Base-by-base conservation (phyloP, 441 rosid genomes). In the Erodium texanum region DNA sequence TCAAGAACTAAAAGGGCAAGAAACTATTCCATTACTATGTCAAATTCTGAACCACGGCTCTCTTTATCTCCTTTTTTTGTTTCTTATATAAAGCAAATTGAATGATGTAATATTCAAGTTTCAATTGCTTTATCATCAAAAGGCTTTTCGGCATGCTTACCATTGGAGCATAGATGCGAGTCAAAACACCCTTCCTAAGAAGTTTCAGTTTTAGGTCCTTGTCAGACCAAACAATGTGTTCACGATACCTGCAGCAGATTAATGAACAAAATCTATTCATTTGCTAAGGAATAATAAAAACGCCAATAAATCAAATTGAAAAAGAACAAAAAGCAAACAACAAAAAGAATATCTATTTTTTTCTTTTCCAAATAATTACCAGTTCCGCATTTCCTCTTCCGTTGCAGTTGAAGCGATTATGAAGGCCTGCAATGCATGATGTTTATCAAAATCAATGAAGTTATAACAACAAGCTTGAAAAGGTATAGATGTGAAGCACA, bases 391-490 rank as follows among this genome's bases (percentile, higher is more conserved):
- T 80, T 87, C 93, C 64, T 85, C 89, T 63, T 82, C 83, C 9
- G 88, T 87, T 74, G 82, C 83, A 54, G 90, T 87, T 27, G 93
- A 87, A 66, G 93, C 93, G 58, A 87, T 85, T 68, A 87, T 83
- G 74, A 87, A 87, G 54, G 93, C 93, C 93, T 85, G 82, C 78
- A 79, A 4, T 27, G 29, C 29, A 27, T 27, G 29, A 27, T 27
- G 29, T 27, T 27, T 27, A 27, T 4, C 4, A 27, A 27, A 4
- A 78, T 23, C 67, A 62, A 52, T 16, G 65, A 65, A 68, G 48
- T 52, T 32, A n/a, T 52, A 45, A 45, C 68, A 61, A 68, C 29
- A 68, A 63, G 36, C 59, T 59, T 23, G 29, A 61, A 66, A 43
- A 20, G 48, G 18, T 66, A 68, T 1, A 66, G 65, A 75, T 15